Evolutionary conservation across 2,329 filamentous ascomycete genomes (phyloP).

Genomic region (Ambrosiella cleistominuta): DNA sequence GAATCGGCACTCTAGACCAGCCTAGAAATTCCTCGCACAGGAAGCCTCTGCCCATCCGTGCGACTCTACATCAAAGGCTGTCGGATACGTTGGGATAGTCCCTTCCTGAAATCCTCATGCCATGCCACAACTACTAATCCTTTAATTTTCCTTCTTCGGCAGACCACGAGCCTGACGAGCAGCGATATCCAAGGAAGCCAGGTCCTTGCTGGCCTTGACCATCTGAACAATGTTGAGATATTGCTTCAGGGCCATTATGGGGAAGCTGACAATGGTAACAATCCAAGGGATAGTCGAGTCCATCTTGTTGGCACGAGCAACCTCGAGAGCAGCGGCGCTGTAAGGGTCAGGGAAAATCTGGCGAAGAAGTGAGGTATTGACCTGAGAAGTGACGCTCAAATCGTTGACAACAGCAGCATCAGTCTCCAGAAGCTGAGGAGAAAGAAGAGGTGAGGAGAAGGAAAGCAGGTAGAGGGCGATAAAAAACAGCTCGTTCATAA

Average conservation of each 20-base stretch:
- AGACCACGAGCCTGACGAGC: constrained; percentile 38
- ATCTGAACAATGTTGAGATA: constrained; percentile 87
- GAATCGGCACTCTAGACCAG: neutral
- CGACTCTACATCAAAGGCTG: too few relatives aligned
- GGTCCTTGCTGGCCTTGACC: constrained; percentile 77
- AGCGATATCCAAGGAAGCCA: constrained; percentile 76
- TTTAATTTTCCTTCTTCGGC: constrained; percentile 26
- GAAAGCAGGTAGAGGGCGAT: constrained; percentile 95
- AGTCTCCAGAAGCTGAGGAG: constrained; percentile 57
- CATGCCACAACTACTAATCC: neutral
- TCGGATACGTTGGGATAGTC: neutral
- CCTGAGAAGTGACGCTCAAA: constrained; percentile 49
- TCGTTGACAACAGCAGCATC: constrained; percentile 18
- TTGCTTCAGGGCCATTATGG: constrained; percentile 84
- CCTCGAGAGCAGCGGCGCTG: constrained; percentile 79
- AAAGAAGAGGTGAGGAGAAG: constrained; percentile 80
- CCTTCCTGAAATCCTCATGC: neutral
- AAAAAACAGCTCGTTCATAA: constrained; percentile 90
- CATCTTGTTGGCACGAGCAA: constrained; percentile 88
- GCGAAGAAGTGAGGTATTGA: constrained; percentile 50
- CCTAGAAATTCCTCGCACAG: neutral
- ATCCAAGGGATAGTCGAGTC: constrained; percentile 52
- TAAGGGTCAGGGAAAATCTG: constrained; percentile 77
- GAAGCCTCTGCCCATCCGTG: neutral
- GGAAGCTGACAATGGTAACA: constrained; percentile 60